A percentile compares a stretch with the other conserved stretches of the same genome.
These are phyloP conservation scores for Hericium coralloides DNA, from an alignment of 768 basidiomycete species.

Conservation along the genomic window DNA sequence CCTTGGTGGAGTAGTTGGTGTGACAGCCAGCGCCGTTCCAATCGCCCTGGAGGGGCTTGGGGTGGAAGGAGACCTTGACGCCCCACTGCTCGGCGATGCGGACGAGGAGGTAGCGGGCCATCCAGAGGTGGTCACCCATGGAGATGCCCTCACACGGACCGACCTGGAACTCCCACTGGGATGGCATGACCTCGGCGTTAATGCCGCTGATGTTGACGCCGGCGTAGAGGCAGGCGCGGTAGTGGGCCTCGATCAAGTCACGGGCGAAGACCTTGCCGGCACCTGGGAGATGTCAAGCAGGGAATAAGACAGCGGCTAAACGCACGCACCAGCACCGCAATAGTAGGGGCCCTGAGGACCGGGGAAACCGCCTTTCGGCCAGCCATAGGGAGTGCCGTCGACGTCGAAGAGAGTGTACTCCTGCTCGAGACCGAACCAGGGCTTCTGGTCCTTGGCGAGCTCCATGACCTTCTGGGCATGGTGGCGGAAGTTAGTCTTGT, in stretches of 20 bases:
- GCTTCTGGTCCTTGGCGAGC: constrained; percentile 63
- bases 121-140: constrained; percentile 99
- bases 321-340: constrained; percentile 88
- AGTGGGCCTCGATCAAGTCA: constrained; percentile 98
- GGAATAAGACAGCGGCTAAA: not conserved
- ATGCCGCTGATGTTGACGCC: constrained; percentile 98
- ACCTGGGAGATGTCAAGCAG: constrained; percentile 34
- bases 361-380: constrained; percentile 99
- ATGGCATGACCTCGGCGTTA: constrained; percentile 99
- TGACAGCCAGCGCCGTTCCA: constrained; percentile 99
- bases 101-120: constrained; percentile 93
- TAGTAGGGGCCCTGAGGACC: constrained; percentile 99
- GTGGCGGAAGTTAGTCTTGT: constrained; percentile 93
- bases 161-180: constrained; percentile 99
- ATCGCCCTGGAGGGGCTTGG: constrained; percentile 93
- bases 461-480: constrained; percentile 95
- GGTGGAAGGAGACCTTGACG: constrained; percentile 98
- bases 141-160: constrained; percentile 96
- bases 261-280: constrained; percentile 97
- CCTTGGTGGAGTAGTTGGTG: constrained; percentile 94
- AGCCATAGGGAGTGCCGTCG: constrained; percentile 86
- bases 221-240: constrained; percentile 90
- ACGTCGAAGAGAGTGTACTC: constrained; percentile 96
- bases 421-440: constrained; percentile 99
- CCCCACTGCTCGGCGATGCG: constrained; percentile 98